Base-by-base conservation (phyloP, 2,329 filamentous ascomycete genomes). In the Neonectria sp. region DNA sequence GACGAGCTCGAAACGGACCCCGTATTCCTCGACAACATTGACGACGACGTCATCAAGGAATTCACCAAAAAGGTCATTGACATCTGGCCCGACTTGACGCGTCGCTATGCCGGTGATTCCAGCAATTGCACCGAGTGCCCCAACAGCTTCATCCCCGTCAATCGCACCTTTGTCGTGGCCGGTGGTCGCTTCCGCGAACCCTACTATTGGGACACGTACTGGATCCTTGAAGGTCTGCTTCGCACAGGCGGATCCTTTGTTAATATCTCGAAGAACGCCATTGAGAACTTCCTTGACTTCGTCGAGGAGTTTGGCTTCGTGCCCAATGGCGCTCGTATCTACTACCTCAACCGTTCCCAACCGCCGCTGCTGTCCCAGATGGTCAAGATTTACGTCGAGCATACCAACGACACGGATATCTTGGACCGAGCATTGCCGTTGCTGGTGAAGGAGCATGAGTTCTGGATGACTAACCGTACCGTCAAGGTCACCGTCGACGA, bases 121-220 rank as follows among this genome's bases (percentile, higher is more conserved):
- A 85, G 75, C 27, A 86, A 86, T 71, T 92, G 90, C 81, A 81
- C 83, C 9, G 84, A 84, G 37, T 92, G 90, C 68, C 89, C 89
- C 37, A 86, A 86, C 72, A 92, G 90, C 76, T 92, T 91, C 79
- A 88, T 92, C 63, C 88, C 90, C 7, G 76, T 92, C 66, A 91
- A 91, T 73, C 87, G 89, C 64, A 90, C 89, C 3, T 92, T 93
- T 73, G 89, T 93, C n/a, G 86, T 93, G 17, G 90, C 90, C 4
- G 90, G 90, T 13, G 90, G 91, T n/a, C 88, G 91, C 33, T 93
- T 93, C 82, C 84, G 90, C 37, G 91, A 93, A 78, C 86, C 89
- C 2, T 93, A 92, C 76, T 92, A 92, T 78, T 92, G 90, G 90
- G 90, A 92, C 77, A 90, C 89, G 35, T 92, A 88, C 80, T 92